Conservation (phyloP, 306 rosid species). For the Prunus mongolica region DNA sequence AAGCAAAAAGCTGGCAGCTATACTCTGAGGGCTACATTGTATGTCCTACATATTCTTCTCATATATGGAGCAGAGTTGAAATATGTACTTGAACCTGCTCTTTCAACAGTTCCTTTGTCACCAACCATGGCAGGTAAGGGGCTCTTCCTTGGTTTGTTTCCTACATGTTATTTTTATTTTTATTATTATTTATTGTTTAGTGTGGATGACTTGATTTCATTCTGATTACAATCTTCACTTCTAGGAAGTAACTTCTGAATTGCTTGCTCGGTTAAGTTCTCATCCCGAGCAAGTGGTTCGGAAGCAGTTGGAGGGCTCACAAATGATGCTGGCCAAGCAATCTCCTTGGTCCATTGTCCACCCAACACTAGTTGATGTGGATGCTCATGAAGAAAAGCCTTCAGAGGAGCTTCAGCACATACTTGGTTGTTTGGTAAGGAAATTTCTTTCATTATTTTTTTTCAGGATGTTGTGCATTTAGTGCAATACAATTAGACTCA, state of each 20-base stretch:
- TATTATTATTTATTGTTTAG: no score
- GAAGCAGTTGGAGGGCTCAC: constrained; percentile 80
- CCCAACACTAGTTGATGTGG: constrained; percentile 86
- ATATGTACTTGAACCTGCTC: constrained; percentile 66
- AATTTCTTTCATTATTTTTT: constrained; percentile 25
- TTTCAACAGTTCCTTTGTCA: constrained; percentile 64
- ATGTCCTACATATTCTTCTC: constrained; percentile 80
- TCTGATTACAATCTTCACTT: constrained; percentile 27
- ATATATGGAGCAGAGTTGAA: constrained; percentile 88
- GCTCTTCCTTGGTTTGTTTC: constrained; percentile 22
- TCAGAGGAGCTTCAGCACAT: constrained; percentile 87
- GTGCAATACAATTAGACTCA: background rate
- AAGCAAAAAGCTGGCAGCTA: constrained; percentile 75
- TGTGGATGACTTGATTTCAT: constrained; percentile 15
- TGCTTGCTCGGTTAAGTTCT: constrained; percentile 85
- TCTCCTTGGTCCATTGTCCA: constrained; percentile 88
- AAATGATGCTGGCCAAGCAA: constrained; percentile 83
- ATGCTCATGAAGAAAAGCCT: constrained; percentile 82
- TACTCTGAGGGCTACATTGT: constrained; percentile 78
- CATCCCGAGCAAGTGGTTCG: constrained; percentile 83
- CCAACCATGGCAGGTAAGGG: constrained; percentile 83
- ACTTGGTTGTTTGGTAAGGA: constrained; percentile 76
- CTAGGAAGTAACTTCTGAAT: constrained; percentile 87
- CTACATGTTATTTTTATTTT: constrained; percentile 12
- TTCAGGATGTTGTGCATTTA: background rate